Conservation (phyloP, 768 basidiomycete genomes). For the Leccinum obscurum region DNA sequence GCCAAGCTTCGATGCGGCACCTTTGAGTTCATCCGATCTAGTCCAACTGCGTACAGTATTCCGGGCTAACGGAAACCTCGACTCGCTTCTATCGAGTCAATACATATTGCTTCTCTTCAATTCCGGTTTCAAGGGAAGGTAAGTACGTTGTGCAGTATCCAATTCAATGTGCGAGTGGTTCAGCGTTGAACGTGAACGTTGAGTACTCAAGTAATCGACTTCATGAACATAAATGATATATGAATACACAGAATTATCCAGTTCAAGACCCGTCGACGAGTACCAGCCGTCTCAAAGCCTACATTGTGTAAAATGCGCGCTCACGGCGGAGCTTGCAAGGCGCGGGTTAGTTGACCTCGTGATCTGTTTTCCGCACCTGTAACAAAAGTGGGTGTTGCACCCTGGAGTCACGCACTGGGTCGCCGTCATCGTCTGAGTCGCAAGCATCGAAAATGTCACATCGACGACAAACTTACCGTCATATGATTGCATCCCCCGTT, state of each 20-base stretch:
- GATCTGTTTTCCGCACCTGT: slow-evolving; percentile 49
- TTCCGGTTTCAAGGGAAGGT: not conserved
- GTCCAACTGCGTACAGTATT: not conserved
- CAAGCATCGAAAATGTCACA: not conserved
- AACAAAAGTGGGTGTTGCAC: slow-evolving; percentile 60
- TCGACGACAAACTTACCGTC: slow-evolving; percentile 41
- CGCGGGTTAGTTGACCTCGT: slow-evolving; percentile 34
- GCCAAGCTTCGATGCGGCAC: too few relatives aligned
- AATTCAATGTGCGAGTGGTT: not conserved
- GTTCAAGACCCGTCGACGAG: not conserved
- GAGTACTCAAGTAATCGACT: not conserved
- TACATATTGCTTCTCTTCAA: not conserved
- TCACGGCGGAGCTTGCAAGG: slow-evolving; percentile 34
- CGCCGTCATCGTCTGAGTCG: not conserved
- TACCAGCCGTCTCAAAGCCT: slow-evolving; percentile 10
- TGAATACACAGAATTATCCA: not conserved
- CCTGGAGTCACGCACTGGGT: slow-evolving; percentile 50
- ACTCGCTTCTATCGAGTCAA: too few relatives aligned
- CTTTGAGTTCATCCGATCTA: too few relatives aligned
- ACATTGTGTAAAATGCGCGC: slow-evolving; percentile 37
- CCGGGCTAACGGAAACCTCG: not conserved
- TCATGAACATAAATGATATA: not conserved
- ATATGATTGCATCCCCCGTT: slow-evolving; percentile 59
- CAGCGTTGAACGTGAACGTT: not conserved
- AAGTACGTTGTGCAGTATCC: not conserved